phyloP scores from a whole-genome alignment of 2,329 filamentous ascomycete species.

The Beauveria sp. region DNA sequence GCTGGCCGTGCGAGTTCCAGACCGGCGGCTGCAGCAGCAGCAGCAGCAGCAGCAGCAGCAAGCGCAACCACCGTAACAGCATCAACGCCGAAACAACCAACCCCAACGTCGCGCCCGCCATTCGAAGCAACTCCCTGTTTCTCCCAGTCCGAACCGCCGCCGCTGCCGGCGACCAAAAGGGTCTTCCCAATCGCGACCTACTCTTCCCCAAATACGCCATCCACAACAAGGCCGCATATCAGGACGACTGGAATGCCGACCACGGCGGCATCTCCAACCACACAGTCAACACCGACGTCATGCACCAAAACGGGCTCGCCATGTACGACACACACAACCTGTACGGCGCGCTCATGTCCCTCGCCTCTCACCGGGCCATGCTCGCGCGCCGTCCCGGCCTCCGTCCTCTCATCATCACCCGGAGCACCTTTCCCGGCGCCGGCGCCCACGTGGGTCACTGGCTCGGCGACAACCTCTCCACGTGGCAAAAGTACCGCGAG shows the following conservation, averaged over 20 bases:
- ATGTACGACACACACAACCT: constrained; percentile 74
- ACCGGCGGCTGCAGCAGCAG: constrained; percentile 44
- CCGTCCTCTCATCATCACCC: constrained; percentile 65
- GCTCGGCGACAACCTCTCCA: constrained; percentile 39
- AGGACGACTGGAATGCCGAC: constrained; percentile 35
- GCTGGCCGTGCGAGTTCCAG: constrained; percentile 54
- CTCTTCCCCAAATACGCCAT: constrained; percentile 17
- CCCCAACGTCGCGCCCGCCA: background rate
- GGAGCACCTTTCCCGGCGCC: constrained; percentile 67
- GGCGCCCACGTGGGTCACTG: constrained; percentile 57
- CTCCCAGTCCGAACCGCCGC: constrained; percentile 44
- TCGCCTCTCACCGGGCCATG: constrained; percentile 58
- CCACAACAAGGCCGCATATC: constrained; percentile 36
- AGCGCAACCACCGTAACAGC: background rate
- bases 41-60: background rate
- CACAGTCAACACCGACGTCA: constrained; percentile 59
- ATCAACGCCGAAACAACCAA: background rate
- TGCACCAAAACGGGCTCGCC: constrained; percentile 57
- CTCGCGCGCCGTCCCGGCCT: constrained; percentile 51
- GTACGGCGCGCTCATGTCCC: constrained; percentile 71
- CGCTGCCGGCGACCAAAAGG: constrained; percentile 40
- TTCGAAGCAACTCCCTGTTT: constrained; percentile 3
- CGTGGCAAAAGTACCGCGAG: constrained; percentile 51
- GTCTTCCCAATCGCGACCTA: constrained; percentile 16
- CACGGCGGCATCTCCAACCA: constrained; percentile 55